Percentiles rank a stretch among this genome's conserved stretches.
phyloP scores from a whole-genome alignment of 139 green algal genomes.

The Tetradesmus obliquus region DNA sequence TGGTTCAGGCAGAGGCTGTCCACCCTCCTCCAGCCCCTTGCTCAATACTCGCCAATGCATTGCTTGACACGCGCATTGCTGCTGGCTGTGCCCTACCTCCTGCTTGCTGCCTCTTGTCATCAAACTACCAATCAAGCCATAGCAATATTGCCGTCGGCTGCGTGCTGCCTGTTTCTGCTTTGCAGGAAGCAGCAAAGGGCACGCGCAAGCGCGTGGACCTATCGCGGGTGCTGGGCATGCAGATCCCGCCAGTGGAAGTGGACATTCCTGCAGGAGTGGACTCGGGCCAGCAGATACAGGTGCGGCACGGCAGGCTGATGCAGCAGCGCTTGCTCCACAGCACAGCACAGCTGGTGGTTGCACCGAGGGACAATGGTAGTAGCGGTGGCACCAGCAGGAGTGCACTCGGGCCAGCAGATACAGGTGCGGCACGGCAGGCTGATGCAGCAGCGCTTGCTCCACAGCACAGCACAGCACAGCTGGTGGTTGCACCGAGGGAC shows the following conservation, averaged over 20 bases:
- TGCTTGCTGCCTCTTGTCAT: too few species aligned
- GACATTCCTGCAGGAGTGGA: conserved; percentile 75
- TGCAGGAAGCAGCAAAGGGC: conserved; percentile 75
- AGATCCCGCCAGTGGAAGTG: conserved; percentile 57
- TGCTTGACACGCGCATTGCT: too few species aligned
- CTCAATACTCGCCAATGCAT: too few species aligned
- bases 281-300: conserved; percentile 58
- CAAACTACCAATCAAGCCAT: too few species aligned
- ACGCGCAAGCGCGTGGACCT: conserved; percentile 51
- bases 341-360: too few species aligned
- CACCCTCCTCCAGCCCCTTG: too few species aligned
- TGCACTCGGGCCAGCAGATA: conserved; percentile 60
- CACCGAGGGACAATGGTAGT: not conserved
- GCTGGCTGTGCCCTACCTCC: too few species aligned
- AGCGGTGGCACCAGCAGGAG: conserved; percentile 15
- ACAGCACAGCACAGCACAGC: too few species aligned
- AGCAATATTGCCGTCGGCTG: not conserved
- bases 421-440: conserved; percentile 37
- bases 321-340: not conserved
- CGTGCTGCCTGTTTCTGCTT: not conserved
- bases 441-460: not conserved
- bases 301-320: conserved; percentile 18
- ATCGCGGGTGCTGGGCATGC: conserved; percentile 37
- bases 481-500: too few species aligned
- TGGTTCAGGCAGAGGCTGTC: too few species aligned